These are phyloP conservation scores for Petunia axillaris DNA, from an alignment of 257 asterid species.

Conservation along the genomic window DNA sequence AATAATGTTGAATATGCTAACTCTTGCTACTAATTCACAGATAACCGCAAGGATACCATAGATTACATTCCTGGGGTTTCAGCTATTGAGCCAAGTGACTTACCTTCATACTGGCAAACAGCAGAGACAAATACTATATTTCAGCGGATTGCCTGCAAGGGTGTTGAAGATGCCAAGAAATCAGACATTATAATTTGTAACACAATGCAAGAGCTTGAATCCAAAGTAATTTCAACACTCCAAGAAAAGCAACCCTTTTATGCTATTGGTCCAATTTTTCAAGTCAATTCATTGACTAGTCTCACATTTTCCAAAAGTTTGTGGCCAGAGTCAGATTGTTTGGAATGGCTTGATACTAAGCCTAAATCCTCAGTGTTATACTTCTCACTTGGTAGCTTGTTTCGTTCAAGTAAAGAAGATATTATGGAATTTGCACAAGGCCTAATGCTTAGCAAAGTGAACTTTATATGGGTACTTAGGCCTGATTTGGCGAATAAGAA, in stretches of 20 bases:
- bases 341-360: conserved; percentile 57
- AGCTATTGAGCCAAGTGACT: conserved; percentile 50
- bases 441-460: conserved; percentile 53
- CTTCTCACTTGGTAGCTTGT: conserved; percentile 66
- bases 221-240: conserved; percentile 46
- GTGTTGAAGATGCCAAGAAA: conserved; percentile 48
- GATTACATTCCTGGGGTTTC: conserved; percentile 57
- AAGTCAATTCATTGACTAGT: conserved; percentile 35
- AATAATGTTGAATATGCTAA: neutral
- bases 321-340: conserved; percentile 55
- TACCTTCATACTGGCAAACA: conserved; percentile 54
- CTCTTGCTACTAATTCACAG: conserved; percentile 22
- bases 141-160: conserved; percentile 41
- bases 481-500: conserved; percentile 47
- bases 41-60: conserved; percentile 42
- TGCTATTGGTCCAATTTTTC: conserved; percentile 64
- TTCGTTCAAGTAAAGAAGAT: conserved; percentile 40
- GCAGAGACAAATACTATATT: conserved; percentile 30
- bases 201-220: conserved; percentile 64
- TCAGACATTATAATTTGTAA: conserved; percentile 60
- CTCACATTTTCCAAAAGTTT: conserved; percentile 43
- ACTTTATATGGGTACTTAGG: conserved; percentile 67
- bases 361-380: conserved; percentile 62
- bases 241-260: conserved; percentile 47
- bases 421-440: conserved; percentile 61